Conservation (phyloP, 768 basidiomycete genomes). For the Calocera viscosa region DNA sequence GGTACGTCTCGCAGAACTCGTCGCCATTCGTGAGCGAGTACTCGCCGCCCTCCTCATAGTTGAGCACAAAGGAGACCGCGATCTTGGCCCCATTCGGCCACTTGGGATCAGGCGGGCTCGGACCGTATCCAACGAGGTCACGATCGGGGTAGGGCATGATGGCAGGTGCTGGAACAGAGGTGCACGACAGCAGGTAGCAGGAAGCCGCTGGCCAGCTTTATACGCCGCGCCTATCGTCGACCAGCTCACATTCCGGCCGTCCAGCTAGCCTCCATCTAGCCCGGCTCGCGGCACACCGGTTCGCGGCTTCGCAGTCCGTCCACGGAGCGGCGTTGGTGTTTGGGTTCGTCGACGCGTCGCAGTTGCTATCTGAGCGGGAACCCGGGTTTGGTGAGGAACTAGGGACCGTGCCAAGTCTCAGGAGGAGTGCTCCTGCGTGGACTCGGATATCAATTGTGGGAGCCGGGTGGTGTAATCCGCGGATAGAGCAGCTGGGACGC, state of each 20-base stretch:
- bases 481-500: too few relatives aligned
- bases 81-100: slow-evolving; percentile 22
- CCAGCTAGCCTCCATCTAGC: neutral
- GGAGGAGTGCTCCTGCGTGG: too few relatives aligned
- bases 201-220: neutral
- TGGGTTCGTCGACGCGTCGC: neutral
- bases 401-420: neutral
- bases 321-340: neutral
- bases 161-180: neutral
- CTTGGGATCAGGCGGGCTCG: slow-evolving; percentile 18
- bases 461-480: too few relatives aligned
- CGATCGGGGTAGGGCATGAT: slow-evolving; percentile 8
- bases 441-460: too few relatives aligned
- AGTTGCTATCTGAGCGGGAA: neutral
- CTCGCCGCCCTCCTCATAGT: slow-evolving; percentile 11
- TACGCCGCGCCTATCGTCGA: neutral
- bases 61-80: slow-evolving; percentile 19
- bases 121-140: slow-evolving; percentile 21
- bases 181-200: neutral
- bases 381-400: neutral
- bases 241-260: neutral
- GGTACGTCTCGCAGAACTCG: neutral
- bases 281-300: too few relatives aligned
- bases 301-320: too few relatives aligned
- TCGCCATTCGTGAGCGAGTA: slow-evolving; percentile 10